Conservation (phyloP, 331 rosid genomes). For the Acacia pycnantha region DNA sequence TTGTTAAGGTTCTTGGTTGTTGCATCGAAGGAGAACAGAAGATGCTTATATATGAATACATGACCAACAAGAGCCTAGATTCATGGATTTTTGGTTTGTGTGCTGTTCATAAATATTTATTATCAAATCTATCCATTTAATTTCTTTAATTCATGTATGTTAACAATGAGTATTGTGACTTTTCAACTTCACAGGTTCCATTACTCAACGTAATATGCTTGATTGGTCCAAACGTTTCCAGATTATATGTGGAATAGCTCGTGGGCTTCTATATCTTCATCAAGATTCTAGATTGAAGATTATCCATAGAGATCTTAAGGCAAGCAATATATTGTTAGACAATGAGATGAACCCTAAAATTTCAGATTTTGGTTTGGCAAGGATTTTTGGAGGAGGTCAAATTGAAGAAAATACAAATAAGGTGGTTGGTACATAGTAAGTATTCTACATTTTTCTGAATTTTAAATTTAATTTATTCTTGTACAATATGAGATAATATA, state of each 20-base stretch:
- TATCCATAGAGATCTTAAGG: slow-evolving; percentile 40
- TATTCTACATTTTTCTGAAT: background rate
- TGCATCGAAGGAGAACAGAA: slow-evolving; percentile 46
- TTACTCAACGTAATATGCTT: background rate
- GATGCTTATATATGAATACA: slow-evolving; percentile 49
- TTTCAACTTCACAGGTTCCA: background rate
- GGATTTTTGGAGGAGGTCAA: background rate
- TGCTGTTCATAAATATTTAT: background rate
- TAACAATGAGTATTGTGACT: background rate
- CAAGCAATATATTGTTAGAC: slow-evolving; percentile 37
- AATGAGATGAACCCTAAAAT: slow-evolving; percentile 40
- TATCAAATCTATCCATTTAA: no score
- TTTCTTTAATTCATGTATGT: no score
- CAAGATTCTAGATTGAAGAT: slow-evolving; percentile 43
- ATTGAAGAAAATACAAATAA: slow-evolving; percentile 33
- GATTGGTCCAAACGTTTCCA: slow-evolving; percentile 38
- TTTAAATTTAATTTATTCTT: background rate
- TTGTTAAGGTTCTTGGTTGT: slow-evolving; percentile 51
- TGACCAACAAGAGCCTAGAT: slow-evolving; percentile 48
- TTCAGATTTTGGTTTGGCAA: slow-evolving; percentile 45
- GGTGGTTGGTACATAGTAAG: slow-evolving; percentile 29
- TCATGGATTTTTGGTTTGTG: slow-evolving; percentile 42
- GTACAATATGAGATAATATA: no score
- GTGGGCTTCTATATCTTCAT: slow-evolving; percentile 45
- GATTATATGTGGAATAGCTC: slow-evolving; percentile 28